A percentile compares a stretch with the other conserved stretches of the same genome.
Evolutionary conservation across 257 asterid genomes (phyloP).

Genomic region (Ilex aquifolium): DNA sequence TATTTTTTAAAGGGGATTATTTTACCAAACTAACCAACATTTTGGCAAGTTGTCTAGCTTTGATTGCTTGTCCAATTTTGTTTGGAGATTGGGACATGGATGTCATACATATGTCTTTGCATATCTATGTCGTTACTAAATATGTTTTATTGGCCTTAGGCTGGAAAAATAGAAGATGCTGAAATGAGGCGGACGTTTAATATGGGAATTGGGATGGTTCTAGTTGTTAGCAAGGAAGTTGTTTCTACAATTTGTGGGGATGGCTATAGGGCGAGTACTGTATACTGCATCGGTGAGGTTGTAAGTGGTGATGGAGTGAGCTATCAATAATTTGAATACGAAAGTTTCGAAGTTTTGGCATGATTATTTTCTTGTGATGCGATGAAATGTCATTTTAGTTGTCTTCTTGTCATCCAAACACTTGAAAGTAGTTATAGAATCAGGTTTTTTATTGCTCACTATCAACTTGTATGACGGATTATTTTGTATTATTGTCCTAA

Average conservation of each 20-base stretch:
- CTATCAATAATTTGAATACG: slow-evolving; percentile 18
- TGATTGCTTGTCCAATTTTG: too few relatives aligned
- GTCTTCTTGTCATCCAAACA: too few relatives aligned
- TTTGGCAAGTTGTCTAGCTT: not conserved
- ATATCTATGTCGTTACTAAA: not conserved
- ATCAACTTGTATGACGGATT: too few relatives aligned
- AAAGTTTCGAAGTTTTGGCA: not conserved
- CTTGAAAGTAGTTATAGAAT: too few relatives aligned
- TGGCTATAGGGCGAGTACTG: slow-evolving; percentile 12
- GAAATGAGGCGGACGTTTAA: slow-evolving; percentile 90
- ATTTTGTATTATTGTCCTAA: too few relatives aligned
- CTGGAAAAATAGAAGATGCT: slow-evolving; percentile 52
- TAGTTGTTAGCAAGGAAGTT: slow-evolving; percentile 62
- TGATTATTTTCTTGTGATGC: too few relatives aligned
- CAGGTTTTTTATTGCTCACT: too few relatives aligned
- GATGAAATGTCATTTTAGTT: too few relatives aligned
- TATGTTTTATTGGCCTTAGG: slow-evolving; percentile 35
- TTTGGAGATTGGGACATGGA: too few relatives aligned
- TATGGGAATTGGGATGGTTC: slow-evolving; percentile 96
- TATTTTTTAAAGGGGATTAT: too few relatives aligned
- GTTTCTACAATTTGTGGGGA: slow-evolving; percentile 49
- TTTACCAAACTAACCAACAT: too few relatives aligned
- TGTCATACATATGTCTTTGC: too few relatives aligned
- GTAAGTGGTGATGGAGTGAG: slow-evolving; percentile 62
- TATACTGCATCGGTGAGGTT: slow-evolving; percentile 58